phyloP scores from a whole-genome alignment of 768 basidiomycete genomes.

The Suillus cothurnatus region DNA sequence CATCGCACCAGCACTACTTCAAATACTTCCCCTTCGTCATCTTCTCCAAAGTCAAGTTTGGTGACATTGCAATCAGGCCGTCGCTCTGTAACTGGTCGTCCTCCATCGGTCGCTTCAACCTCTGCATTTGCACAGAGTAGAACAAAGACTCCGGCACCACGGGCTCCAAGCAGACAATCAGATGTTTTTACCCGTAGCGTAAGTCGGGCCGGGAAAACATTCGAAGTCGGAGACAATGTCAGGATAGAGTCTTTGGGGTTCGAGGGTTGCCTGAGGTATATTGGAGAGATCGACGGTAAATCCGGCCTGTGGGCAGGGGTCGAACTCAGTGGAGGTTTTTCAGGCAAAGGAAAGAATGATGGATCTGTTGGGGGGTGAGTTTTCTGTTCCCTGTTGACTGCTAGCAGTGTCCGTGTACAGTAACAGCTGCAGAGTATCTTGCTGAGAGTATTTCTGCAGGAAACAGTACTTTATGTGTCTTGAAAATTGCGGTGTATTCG shows the following conservation, averaged over 20 bases:
- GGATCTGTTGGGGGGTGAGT: slow-evolving; percentile 88
- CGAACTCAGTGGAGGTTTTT: slow-evolving; percentile 81
- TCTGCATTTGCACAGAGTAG: slow-evolving; percentile 43
- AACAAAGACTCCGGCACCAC: slow-evolving; percentile 56
- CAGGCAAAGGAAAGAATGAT: slow-evolving; percentile 94
- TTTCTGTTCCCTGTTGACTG: neutral
- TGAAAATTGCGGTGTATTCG: slow-evolving; percentile 88
- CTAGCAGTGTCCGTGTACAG: neutral
- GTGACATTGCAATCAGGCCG: slow-evolving; percentile 45
- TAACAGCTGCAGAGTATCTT: neutral
- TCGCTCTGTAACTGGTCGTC: slow-evolving; percentile 53
- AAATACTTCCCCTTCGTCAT: slow-evolving; percentile 44
- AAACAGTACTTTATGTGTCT: slow-evolving; percentile 86
- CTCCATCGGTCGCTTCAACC: slow-evolving; percentile 64
- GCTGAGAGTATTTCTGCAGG: slow-evolving; percentile 40
- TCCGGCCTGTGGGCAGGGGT: slow-evolving; percentile 93
- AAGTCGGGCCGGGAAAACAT: slow-evolving; percentile 47
- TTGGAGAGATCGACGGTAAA: slow-evolving; percentile 90
- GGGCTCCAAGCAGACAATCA: slow-evolving; percentile 69
- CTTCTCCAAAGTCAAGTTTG: slow-evolving; percentile 46
- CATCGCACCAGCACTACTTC: slow-evolving; percentile 53
- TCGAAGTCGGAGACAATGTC: slow-evolving; percentile 80
- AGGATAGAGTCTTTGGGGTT: slow-evolving; percentile 86
- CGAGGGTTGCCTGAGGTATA: slow-evolving; percentile 79
- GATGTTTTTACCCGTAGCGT: slow-evolving; percentile 53